Percentiles rank a stretch among this genome's conserved stretches.
phyloP scores from a whole-genome alignment of 2,329 filamentous ascomycete species.

The Stagonosporopsis vannaccii region DNA sequence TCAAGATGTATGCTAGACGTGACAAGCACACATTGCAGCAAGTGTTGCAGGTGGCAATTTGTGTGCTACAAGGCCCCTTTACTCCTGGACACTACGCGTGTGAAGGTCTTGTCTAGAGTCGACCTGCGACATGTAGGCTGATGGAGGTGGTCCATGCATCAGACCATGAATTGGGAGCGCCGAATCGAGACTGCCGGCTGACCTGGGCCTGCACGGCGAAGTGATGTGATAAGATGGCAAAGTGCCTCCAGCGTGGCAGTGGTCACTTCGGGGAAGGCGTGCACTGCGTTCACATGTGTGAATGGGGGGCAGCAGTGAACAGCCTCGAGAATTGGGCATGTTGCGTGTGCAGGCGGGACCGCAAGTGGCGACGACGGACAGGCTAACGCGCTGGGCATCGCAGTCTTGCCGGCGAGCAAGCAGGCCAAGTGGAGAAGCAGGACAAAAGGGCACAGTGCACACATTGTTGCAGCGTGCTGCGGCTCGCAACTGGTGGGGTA shows the following conservation, averaged over 20 bases:
- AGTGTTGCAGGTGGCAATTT: slow-evolving; percentile 2
- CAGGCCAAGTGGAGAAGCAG: slow-evolving; percentile 4
- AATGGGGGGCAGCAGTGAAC: too few species aligned
- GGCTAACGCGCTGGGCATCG: slow-evolving; percentile 6
- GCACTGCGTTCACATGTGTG: background rate
- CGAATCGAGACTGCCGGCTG: slow-evolving; percentile 17
- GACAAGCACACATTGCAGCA: background rate
- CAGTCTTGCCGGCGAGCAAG: background rate
- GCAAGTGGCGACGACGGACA: slow-evolving; percentile 6
- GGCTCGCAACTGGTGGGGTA: slow-evolving; percentile 8
- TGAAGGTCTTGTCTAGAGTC: background rate
- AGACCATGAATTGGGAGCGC: background rate
- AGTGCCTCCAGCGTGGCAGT: background rate
- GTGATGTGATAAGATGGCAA: background rate
- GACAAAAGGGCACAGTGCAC: background rate
- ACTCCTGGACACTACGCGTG: slow-evolving; percentile 8
- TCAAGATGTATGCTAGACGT: background rate
- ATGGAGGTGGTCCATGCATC: slow-evolving; percentile 15
- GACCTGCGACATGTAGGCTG: slow-evolving; percentile 23
- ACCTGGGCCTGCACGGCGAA: slow-evolving; percentile 4
- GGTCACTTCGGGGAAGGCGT: background rate
- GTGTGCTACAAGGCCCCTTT: slow-evolving; percentile 1
- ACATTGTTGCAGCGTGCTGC: background rate
- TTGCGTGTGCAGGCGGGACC: background rate
- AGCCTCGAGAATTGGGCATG: background rate